phyloP scores from a whole-genome alignment of 2,329 filamentous ascomycete species.

The Dothideomycetes sp. region DNA sequence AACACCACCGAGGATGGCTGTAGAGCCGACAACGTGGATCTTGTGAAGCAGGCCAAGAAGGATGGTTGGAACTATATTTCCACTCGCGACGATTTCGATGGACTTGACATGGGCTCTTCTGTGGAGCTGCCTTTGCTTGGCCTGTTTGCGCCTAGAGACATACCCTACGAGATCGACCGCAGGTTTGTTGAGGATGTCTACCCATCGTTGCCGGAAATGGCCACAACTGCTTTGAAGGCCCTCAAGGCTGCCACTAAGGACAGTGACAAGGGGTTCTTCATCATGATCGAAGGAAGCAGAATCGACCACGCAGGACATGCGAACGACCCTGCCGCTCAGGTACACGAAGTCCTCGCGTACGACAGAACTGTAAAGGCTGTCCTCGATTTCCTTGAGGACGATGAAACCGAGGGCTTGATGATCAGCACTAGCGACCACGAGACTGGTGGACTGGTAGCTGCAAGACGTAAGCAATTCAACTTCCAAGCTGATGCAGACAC shows the following conservation, averaged over 20 bases:
- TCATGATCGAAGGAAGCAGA: constrained; percentile 95
- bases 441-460: constrained; percentile 77
- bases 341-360: constrained; percentile 86
- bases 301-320: constrained; percentile 83
- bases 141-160: constrained; percentile 69
- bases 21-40: constrained; percentile 64
- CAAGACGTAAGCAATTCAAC: constrained; percentile 49
- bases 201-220: constrained; percentile 86
- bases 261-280: constrained; percentile 87
- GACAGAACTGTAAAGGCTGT: constrained; percentile 77
- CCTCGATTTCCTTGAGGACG: constrained; percentile 70
- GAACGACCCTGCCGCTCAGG: constrained; percentile 45
- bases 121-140: constrained; percentile 74
- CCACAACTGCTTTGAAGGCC: constrained; percentile 65
- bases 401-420: constrained; percentile 63
- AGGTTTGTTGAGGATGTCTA: constrained; percentile 67
- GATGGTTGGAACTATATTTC: constrained; percentile 67
- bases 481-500: too few species aligned
- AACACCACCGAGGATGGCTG: constrained; percentile 76
- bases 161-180: constrained; percentile 91
- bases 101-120: constrained; percentile 57
- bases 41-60: constrained; percentile 62
- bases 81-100: constrained; percentile 64
- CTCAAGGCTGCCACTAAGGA: constrained; percentile 71
- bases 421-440: constrained; percentile 93